Conservation (phyloP, 371 early-diverging fungal species). For the Mucor mucedo region DNA sequence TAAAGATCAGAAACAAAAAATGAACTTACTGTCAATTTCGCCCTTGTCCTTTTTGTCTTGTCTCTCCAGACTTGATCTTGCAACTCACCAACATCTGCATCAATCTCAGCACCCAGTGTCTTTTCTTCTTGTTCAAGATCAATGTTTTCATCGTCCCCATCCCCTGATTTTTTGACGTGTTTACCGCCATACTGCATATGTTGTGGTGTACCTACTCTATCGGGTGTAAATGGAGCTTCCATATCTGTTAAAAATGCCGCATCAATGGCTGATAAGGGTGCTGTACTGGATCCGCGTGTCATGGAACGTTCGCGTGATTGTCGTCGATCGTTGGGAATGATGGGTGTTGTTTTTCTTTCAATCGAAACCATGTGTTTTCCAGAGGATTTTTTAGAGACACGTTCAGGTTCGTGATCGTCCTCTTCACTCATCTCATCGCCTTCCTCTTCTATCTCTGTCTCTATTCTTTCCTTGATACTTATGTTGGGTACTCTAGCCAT, state of each 20-base stretch:
- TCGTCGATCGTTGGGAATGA: constrained; percentile 6
- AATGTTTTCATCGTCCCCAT: constrained; percentile 17
- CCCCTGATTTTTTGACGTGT: constrained; percentile 11
- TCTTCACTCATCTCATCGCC: constrained; percentile 57
- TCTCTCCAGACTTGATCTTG: constrained; percentile 68
- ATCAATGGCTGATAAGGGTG: constrained; percentile 16
- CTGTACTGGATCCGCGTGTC: constrained; percentile 30
- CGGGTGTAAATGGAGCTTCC: constrained; percentile 16
- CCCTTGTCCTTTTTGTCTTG: constrained; percentile 63
- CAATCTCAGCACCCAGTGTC: constrained; percentile 50
- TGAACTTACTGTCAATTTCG: constrained; percentile 47
- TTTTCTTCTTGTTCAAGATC: constrained; percentile 49
- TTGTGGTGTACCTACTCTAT: constrained; percentile 6
- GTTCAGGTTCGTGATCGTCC: constrained; percentile 42
- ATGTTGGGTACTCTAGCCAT: constrained; percentile 87
- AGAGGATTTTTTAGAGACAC: constrained; percentile 41
- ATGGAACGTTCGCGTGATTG: constrained; percentile 30
- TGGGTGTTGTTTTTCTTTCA: constrained; percentile 22
- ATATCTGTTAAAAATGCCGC: background rate
- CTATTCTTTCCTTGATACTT: constrained; percentile 60
- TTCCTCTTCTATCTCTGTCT: constrained; percentile 59
- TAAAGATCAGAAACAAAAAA: background rate
- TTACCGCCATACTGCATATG: constrained; percentile 32
- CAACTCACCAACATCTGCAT: constrained; percentile 54
- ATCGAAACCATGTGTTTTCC: constrained; percentile 28